These are phyloP conservation scores for Syncephalastrum monosporum DNA, from an alignment of 371 early-diverging fungal species.

Conservation along the genomic window DNA sequence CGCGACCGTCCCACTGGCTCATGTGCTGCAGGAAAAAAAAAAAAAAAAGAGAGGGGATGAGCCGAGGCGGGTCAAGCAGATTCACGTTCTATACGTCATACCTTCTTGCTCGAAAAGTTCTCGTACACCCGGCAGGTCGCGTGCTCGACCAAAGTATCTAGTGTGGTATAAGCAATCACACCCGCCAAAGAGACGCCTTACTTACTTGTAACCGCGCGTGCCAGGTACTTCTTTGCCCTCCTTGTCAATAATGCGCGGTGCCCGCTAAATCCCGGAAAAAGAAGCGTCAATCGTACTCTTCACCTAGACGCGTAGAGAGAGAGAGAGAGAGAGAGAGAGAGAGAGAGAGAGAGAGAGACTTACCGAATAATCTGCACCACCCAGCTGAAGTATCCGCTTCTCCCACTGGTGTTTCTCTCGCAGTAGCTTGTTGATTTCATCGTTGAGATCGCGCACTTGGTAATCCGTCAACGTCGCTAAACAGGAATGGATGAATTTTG, in stretches of 20 bases:
- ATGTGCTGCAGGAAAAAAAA: slow-evolving; percentile 15
- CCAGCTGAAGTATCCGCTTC: slow-evolving; percentile 84
- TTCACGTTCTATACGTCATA: slow-evolving; percentile 11
- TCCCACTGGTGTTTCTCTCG: slow-evolving; percentile 95
- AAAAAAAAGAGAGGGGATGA: too few species aligned
- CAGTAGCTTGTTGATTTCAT: slow-evolving; percentile 92
- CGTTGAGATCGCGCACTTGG: slow-evolving; percentile 94
- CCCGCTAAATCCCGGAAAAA: slow-evolving; percentile 41
- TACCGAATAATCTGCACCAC: slow-evolving; percentile 93
- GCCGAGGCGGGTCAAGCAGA: background rate
- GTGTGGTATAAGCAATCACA: background rate
- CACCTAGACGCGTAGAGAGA: background rate
- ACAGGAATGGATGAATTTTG: background rate
- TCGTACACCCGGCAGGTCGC: slow-evolving; percentile 91
- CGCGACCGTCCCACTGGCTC: slow-evolving; percentile 52
- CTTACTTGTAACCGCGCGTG: slow-evolving; percentile 87
- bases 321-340: background rate
- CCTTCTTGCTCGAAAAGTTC: slow-evolving; percentile 83
- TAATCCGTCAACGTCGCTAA: slow-evolving; percentile 81
- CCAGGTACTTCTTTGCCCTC: slow-evolving; percentile 93
- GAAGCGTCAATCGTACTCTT: background rate
- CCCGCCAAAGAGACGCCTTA: too few species aligned
- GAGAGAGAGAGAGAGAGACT: slow-evolving; percentile 9
- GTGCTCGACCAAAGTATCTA: slow-evolving; percentile 96
- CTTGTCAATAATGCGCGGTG: slow-evolving; percentile 75